Percentiles rank a stretch among this genome's conserved stretches.
phyloP scores from a whole-genome alignment of 1,284 basidiomycete species.

The Fistulina hepatica region DNA sequence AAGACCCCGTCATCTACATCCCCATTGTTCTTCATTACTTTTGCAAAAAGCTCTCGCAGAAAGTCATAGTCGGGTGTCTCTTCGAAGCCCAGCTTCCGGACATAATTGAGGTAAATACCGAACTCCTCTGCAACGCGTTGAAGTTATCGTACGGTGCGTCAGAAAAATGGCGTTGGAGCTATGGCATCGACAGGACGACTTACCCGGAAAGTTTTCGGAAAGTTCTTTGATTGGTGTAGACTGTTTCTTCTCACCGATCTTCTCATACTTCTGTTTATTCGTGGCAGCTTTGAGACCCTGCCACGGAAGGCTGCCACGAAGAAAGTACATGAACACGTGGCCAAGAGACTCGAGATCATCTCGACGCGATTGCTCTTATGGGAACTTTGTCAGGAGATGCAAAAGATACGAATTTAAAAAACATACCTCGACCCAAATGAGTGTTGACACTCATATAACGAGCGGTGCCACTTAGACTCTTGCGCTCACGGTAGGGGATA shows the following conservation, averaged over 20 bases:
- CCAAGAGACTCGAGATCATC: slow-evolving; percentile 93
- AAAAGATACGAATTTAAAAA: slow-evolving; percentile 6
- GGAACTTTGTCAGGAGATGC: slow-evolving; percentile 6
- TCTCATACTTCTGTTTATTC: slow-evolving; percentile 98
- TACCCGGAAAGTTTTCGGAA: slow-evolving; percentile 85
- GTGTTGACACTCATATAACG: slow-evolving; percentile 98
- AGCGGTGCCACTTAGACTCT: slow-evolving; percentile 84
- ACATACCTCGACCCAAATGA: slow-evolving; percentile 78
- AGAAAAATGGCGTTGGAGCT: not conserved
- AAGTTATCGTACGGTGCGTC: no score
- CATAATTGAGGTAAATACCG: slow-evolving; percentile 81
- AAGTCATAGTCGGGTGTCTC: slow-evolving; percentile 97
- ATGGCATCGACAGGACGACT: slow-evolving; percentile 22
- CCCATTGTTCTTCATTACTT: slow-evolving; percentile 82
- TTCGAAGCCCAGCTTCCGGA: slow-evolving; percentile 82
- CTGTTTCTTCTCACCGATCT: slow-evolving; percentile 99
- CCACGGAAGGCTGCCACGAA: slow-evolving; percentile 89
- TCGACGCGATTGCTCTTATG: slow-evolving; percentile 91
- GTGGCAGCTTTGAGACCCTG: slow-evolving; percentile 95
- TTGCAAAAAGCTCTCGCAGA: slow-evolving; percentile 82
- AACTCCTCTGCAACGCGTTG: slow-evolving; percentile 57
- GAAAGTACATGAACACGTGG: slow-evolving; percentile 97
- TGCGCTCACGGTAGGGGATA: slow-evolving; percentile 93
- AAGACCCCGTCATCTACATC: slow-evolving; percentile 84
- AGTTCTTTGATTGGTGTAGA: slow-evolving; percentile 91